Evolutionary conservation across 2,329 filamentous ascomycete species (phyloP), one percentile per base, ranked within the genome.

Genomic region (Clonostachys rhizophaga): DNA sequence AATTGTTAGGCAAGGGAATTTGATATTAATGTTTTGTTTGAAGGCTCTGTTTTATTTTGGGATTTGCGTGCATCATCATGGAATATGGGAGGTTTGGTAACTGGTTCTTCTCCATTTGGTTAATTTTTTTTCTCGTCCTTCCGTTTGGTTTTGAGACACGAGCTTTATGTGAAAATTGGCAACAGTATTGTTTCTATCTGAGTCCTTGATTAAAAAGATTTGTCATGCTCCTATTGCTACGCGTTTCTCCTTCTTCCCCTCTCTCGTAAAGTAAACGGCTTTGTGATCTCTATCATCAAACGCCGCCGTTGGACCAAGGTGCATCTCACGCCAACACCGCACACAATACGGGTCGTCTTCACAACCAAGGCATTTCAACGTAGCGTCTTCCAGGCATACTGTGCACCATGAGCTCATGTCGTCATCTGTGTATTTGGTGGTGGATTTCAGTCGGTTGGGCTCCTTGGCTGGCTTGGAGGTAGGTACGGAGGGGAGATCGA

Each of bases 311-410:
- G 83, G 81, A 0, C 87, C 84, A 34, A 81, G 69, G 58, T 95
- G 90, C 63, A 90, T 89, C 58, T 92, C 89, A 49, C 75, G 78
- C 89, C 89, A 95, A 69, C 90, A 95, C 14, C 78, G 71, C 18
- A 75, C 72, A 62, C 90, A 95, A 61, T 92, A 95, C n/a, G 47
- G 47, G 12, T 49, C 47, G 39, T 89, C 70, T 53, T 91, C 83
- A 56, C 90, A 95, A 4, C 85, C 88, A 1, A 83, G 60, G 60
- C 90, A 95, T 48, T 76, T 75, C 30, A 94, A 67, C 4, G 81
- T 83, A 0, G 86, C 89, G 58, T 94, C 87, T 49, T 90, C 87
- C 42, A 86, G 81, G 60, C 90, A 95, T 10, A 94, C 90, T 34
- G 84, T 79, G 62, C 90, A 95, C 88, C 89, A 95, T 2, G 76